These are phyloP conservation scores for Boletus reticuloceps DNA, from an alignment of 768 basidiomycete species.

Conservation along the genomic window DNA sequence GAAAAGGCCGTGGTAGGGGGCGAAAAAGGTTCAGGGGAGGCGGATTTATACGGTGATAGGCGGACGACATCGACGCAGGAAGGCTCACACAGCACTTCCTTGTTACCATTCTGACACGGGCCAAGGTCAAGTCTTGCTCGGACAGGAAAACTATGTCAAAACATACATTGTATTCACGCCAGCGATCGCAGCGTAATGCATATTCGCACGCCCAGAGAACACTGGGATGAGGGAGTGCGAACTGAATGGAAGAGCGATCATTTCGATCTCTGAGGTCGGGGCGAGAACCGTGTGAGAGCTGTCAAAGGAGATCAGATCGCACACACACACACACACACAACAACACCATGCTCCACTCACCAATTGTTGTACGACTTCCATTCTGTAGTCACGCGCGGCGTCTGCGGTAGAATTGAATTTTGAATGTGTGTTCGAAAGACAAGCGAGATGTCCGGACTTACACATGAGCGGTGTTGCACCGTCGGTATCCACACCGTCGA, in stretches of 20 bases:
- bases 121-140: conserved; percentile 1
- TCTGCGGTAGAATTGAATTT: conserved; percentile 41
- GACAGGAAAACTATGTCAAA: background rate
- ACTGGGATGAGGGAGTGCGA: conserved; percentile 57
- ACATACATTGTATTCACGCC: conserved; percentile 57
- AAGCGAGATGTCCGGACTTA: conserved; percentile 38
- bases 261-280: conserved; percentile 73
- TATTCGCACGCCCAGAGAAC: conserved; percentile 72
- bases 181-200: conserved; percentile 57
- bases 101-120: conserved; percentile 30
- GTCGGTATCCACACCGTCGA: conserved; percentile 71
- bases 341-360: conserved; percentile 39
- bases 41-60: conserved; percentile 28
- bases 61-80: conserved; percentile 18
- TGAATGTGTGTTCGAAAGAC: background rate
- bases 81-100: conserved; percentile 25
- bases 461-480: conserved; percentile 85
- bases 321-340: no score
- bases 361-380: conserved; percentile 64
- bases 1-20: conserved; percentile 34
- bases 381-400: conserved; percentile 69
- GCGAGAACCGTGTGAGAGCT: conserved; percentile 64
- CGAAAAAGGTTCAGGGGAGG: conserved; percentile 27
- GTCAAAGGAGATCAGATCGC: conserved; percentile 4
- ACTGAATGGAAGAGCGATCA: conserved; percentile 70